Base-by-base conservation (phyloP, 2,329 filamentous ascomycete genomes). In the Exophiala phaeomuriformis region DNA sequence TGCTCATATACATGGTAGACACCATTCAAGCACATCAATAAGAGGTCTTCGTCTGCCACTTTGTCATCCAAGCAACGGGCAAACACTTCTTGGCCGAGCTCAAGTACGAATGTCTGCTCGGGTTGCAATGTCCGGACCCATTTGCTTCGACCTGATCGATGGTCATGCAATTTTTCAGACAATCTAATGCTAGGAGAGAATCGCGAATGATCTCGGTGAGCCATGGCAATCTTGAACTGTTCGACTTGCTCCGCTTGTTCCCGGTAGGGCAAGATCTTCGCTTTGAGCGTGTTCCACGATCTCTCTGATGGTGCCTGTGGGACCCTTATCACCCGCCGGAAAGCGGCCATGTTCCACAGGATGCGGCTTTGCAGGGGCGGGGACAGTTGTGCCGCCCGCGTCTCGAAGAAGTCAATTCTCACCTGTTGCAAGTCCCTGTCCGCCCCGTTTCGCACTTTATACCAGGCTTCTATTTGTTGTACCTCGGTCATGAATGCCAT, bases 291-390 rank as follows among this genome's bases (percentile, higher is more conserved):
- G 12, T 60, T 57, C 66, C 66, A 69, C 5, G 63, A 58, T 43
- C 64, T 61, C 3, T 62, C 55, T 35, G 63, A 66, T 5, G 64
- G 59, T 6, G 51, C 37, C 36, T 53, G 44, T 29, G 69, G 70
- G 39, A 70, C 66, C 27, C 67, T 66, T 33, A 73, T 61, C 19
- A 69, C 66, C 28, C 67, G 65, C 12, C 67, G 64, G 57, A 70
- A 74, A 1, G 69, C 68, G 1, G 67, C 63, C 52, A 72, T 73
- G 28, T 63, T 64, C 53, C 68, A 64, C 55, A 74, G 61, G 33
- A 68, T 64, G 9, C 61, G 60, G 39, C 60, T 33, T 30, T 50
- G 60, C 46, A 74, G 70, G 6, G 72, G 68, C 2, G 70, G 69
- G 5, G 59, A 60, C 8, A 73, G 63, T 28, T 68, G 56, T 5